Evolutionary conservation across 164 flowering plant genomes (phyloP).

Genomic region (Berberis vulgaris): DNA sequence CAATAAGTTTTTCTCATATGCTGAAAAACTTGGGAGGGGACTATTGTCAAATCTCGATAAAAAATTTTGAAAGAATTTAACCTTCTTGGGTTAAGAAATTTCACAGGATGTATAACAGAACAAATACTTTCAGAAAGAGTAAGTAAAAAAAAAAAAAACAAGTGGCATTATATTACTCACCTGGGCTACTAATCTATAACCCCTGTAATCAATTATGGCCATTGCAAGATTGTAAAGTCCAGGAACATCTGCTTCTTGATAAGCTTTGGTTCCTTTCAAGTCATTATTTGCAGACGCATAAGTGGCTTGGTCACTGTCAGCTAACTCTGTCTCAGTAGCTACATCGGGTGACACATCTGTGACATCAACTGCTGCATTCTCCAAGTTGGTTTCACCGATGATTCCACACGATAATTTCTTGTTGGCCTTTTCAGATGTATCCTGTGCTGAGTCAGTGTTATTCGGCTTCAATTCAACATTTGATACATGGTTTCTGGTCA

Average conservation of each 20-base stretch:
- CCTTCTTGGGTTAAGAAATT: too few species aligned
- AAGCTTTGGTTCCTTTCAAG: conserved; percentile 90
- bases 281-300: conserved; percentile 99
- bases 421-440: conserved; percentile 24
- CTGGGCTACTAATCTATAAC: conserved; percentile 99
- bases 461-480: conserved; percentile 21
- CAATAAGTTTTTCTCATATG: too few species aligned
- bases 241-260: conserved; percentile 96
- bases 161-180: conserved; percentile 22
- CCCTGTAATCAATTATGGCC: conserved; percentile 96
- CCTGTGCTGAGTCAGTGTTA: conserved; percentile 6
- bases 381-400: conserved; percentile 19
- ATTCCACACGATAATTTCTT: conserved; percentile 13
- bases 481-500: conserved; percentile 36
- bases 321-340: conserved; percentile 51
- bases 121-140: neutral
- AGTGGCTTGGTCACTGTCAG: conserved; percentile 96
- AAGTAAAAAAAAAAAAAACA: neutral
- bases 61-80: too few species aligned
- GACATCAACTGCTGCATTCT: conserved; percentile 19
- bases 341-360: conserved; percentile 23
- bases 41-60: too few species aligned
- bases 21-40: too few species aligned
- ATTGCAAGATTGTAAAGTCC: conserved; percentile 96
- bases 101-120: too few species aligned